These are phyloP conservation scores for Rosa hybrid DNA, from an alignment of 331 rosid species.

Conservation along the genomic window DNA sequence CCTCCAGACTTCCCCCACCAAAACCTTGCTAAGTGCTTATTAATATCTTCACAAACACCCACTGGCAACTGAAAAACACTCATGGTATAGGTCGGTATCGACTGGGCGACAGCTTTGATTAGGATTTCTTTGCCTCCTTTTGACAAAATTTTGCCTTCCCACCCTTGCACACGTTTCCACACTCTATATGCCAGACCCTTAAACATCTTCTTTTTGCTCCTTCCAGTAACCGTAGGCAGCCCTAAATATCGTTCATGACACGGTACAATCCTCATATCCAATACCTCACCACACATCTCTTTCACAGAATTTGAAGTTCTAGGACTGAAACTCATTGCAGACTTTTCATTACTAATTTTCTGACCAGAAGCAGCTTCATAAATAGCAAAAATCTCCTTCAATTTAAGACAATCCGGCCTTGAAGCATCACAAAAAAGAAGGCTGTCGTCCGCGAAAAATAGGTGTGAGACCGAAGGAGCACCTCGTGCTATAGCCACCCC, in stretches of 20 bases:
- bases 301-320: fast-evolving
- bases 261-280: not conserved
- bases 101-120: not conserved
- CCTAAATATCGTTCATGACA: not conserved
- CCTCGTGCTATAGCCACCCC: not conserved
- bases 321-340: not conserved
- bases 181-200: not conserved
- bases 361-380: not conserved
- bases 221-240: not conserved
- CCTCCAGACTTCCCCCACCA: not conserved
- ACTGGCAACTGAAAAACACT: not conserved
- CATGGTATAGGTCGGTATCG: not conserved
- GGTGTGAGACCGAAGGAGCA: not conserved
- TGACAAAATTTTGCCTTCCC: not conserved
- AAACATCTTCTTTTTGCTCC: too few species aligned
- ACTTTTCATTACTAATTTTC: too few species aligned
- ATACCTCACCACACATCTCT: not conserved
- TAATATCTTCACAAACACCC: not conserved
- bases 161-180: not conserved
- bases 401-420: too few species aligned
- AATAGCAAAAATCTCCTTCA: not conserved
- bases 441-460: not conserved
- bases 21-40: not conserved
- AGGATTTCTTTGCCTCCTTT: not conserved
- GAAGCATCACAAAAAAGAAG: not conserved